Conservation (phyloP, 441 rosid species). For the Aquilaria agallochum region DNA sequence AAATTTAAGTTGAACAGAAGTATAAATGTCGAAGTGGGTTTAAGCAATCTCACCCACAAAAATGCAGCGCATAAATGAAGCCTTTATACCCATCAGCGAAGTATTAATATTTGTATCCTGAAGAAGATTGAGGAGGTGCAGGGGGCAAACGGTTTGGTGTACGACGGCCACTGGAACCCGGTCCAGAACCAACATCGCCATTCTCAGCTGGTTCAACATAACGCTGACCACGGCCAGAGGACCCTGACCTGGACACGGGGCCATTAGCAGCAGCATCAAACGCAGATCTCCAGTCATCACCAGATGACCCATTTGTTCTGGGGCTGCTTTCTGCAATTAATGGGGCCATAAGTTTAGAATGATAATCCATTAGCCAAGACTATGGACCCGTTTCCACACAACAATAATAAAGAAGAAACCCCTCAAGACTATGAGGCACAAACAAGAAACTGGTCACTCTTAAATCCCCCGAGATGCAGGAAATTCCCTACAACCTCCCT, state of each 20-base stretch:
- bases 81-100: background rate
- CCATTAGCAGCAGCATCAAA: constrained; percentile 53
- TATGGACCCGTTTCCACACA: too few relatives aligned
- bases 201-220: constrained; percentile 52
- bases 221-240: constrained; percentile 47
- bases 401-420: too few relatives aligned
- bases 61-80: constrained; percentile 13
- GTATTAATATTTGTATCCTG: constrained; percentile 26
- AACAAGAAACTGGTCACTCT: too few relatives aligned
- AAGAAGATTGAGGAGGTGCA: constrained; percentile 44
- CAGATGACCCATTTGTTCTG: constrained; percentile 42
- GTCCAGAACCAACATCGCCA: constrained; percentile 44
- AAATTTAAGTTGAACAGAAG: background rate
- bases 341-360: background rate
- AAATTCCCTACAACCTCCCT: too few relatives aligned
- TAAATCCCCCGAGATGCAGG: too few relatives aligned
- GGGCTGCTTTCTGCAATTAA: constrained; percentile 44
- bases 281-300: constrained; percentile 76
- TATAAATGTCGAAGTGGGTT: constrained; percentile 15
- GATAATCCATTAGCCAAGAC: background rate
- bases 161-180: constrained; percentile 48
- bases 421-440: too few relatives aligned
- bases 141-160: constrained; percentile 66
- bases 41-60: constrained; percentile 13
- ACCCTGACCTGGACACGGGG: constrained; percentile 39